Evolutionary conservation across 306 rosid species (phyloP), one percentile per base, ranked within the genome.

Genomic region (Gillenia trifoliata): DNA sequence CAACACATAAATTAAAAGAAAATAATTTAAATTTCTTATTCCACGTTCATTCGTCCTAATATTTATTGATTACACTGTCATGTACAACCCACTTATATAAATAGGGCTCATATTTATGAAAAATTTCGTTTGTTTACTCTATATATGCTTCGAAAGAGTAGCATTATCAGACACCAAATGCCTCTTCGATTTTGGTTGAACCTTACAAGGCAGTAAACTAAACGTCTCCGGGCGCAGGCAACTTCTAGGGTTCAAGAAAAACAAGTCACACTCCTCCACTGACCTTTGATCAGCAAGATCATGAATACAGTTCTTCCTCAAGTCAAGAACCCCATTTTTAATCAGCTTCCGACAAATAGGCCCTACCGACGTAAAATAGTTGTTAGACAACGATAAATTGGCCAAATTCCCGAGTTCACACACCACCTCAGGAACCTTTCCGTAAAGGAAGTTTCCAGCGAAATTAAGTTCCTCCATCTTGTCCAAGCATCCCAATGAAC

Each of bases 241-340:
- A 26, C 66, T 59, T 43, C 54, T 70, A 10, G 66, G 81, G 9
- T 66, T 23, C 75, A 33, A 17, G 52, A 33, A 71, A 71, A 83
- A 86, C 47, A 30, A 11, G 15, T 50, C 12, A 64, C 89, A 80
- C 2, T 86, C 87, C 49, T 15, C 2, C 16, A 5, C 30, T 26
- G 87, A 78, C 75, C 83, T 80, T 75, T 86, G 89, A 56, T 72
- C 73, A 2, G 83, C 70, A 23, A 86, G 81, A 8, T 76, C 83
- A 25, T 5, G 66, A 57, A 86, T 75, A 62, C 89, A 86, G 49
- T 86, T 86, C 16, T 45, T 63, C 68, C 75, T 83, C 79, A 83
- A 29, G 75, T 86, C 85, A 66, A 86, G 79, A 64, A 86, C 80
- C 13, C 85, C 87, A 36, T 16, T 71, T 63, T 62, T 34, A 4